Evolutionary conservation across 371 early-diverging fungal genomes (phyloP), one percentile per base, ranked within the genome.

Genomic region (Mortierella sp.): DNA sequence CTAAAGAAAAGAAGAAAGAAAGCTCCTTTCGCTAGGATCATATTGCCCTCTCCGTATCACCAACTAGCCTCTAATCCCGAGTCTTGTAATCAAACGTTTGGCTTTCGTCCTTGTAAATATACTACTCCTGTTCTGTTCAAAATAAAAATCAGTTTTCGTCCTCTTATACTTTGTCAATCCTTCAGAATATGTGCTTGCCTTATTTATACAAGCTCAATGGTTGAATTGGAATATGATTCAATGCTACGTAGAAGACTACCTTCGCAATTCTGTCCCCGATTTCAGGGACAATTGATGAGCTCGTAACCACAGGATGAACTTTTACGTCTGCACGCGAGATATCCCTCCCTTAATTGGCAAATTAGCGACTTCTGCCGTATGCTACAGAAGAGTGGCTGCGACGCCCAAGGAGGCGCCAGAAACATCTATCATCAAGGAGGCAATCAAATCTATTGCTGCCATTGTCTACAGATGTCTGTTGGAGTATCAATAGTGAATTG

Each of bases 71-170:
- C 17, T 17, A 15, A 43, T 13, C 6, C 13, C 40, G 13, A 37
- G 40, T 37, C 40, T 7, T 37, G 10, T 37, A 13, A 7, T 9
- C 40, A 37, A 37, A 13, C 29, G 3, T 55, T 57, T 29, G 23
- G 23, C 23, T 58, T 12, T 45, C 26, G 42, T 47, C 34, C 32
- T 23, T 60, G 60, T 60, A 60, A 12, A 60, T 60, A 60, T 60
- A 60, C n/a, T 10, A 12, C 4, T 42, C 8, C 15, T 34, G 55
- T 28, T 3, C 35, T 35, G 35, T 35, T 35, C 35, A 35, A 3
- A 35, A 35, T 9, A 6, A 35, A 35, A 35, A 9, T 3, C 35
- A 35, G 35, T 35, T 13, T 17, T 45, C 17, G n/a, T 45, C 2
- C 45, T n/a, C 45, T 45, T 17, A 45, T 45, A 12, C n/a, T n/a